phyloP scores from a whole-genome alignment of 768 basidiomycete genomes.

The Lactarius sanguifluus region DNA sequence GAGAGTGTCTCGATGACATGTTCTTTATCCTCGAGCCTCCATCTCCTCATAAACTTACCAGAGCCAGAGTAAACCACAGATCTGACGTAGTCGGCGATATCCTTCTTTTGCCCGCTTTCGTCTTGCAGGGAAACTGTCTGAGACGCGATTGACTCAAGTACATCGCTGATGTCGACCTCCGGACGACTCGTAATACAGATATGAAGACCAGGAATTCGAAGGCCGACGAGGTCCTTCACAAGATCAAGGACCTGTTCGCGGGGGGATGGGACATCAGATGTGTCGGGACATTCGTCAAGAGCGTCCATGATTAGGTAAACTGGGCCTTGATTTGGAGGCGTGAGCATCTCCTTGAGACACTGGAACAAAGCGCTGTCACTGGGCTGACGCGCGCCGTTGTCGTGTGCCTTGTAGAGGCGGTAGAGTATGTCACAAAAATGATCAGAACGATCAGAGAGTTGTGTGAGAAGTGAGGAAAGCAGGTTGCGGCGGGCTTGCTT shows the following conservation, averaged over 20 bases:
- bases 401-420: not conserved
- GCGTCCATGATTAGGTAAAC: not conserved
- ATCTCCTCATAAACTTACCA: not conserved
- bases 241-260: conserved; percentile 1
- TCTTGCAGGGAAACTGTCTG: not conserved
- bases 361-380: not conserved
- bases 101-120: not conserved
- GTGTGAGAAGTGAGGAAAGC: not conserved
- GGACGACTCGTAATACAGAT: not conserved
- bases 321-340: not conserved
- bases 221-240: not conserved
- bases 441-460: not conserved
- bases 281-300: conserved; percentile 4
- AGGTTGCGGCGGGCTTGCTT: not conserved
- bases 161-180: not conserved
- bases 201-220: not conserved
- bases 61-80: not conserved
- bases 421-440: not conserved
- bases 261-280: not conserved
- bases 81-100: not conserved
- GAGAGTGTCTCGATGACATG: not conserved
- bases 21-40: not conserved
- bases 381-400: not conserved
- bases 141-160: not conserved
- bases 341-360: not conserved